phyloP scores from a whole-genome alignment of 306 rosid species.

The Trichosanthes truncata region DNA sequence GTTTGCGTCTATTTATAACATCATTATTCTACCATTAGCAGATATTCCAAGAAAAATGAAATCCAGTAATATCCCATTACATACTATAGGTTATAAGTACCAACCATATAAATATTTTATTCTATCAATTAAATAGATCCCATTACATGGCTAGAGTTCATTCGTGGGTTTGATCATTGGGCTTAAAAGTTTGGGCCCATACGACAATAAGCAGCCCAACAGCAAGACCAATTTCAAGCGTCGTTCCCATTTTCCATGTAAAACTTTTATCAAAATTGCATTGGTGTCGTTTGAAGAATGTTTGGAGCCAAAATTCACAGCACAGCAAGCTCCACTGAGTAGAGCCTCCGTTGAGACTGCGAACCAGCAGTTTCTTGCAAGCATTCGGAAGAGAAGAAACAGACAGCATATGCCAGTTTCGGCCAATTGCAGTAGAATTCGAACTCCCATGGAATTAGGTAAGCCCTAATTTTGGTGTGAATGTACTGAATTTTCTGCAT shows the following conservation, averaged over 20 bases:
- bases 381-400: not conserved
- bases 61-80: no score
- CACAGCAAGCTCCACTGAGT: not conserved
- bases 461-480: not conserved
- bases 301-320: conserved; percentile 7
- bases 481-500: not conserved
- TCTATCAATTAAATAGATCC: not conserved
- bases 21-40: no score
- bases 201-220: not conserved
- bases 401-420: not conserved
- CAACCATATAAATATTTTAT: no score
- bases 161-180: not conserved
- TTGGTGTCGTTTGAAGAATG: not conserved
- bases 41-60: no score
- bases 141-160: not conserved
- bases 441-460: conserved; percentile 4
- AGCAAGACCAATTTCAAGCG: not conserved
- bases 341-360: not conserved
- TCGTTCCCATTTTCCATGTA: not conserved
- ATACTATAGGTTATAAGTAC: no score
- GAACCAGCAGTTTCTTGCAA: not conserved
- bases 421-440: not conserved
- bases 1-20: no score
- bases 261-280: not conserved
- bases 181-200: not conserved